A percentile compares a stretch with the other conserved stretches of the same genome.
Evolutionary conservation across 2,329 filamentous ascomycete genomes (phyloP).

Genomic region (Beauveria medogensis): DNA sequence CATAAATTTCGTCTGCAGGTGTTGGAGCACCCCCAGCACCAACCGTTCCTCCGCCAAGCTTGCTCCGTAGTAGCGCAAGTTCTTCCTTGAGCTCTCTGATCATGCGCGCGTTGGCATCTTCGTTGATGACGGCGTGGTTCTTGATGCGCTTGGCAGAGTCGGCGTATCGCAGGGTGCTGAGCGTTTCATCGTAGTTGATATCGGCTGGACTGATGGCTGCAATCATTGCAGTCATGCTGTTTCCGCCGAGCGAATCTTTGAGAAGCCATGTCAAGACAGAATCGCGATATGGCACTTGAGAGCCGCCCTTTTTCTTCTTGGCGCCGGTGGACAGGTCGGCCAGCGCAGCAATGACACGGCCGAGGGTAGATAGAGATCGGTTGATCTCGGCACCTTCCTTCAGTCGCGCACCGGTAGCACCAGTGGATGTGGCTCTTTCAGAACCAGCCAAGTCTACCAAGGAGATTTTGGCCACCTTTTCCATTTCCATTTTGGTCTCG

Average conservation of each 20-base stretch:
- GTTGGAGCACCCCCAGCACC: conserved; percentile 40
- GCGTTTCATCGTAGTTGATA: conserved; percentile 97
- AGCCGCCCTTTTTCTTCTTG: conserved; percentile 64
- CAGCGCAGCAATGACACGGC: conserved; percentile 92
- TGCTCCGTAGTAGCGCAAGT: conserved; percentile 73
- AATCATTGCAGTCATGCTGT: conserved; percentile 99
- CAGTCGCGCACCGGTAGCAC: conserved; percentile 85
- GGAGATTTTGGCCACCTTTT: conserved; percentile 97
- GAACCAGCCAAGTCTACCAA: conserved; percentile 96
- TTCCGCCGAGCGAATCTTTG: conserved; percentile 94
- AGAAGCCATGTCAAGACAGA: conserved; percentile 93
- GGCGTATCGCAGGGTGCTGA: conserved; percentile 91
- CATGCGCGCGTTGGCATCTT: conserved; percentile 98
- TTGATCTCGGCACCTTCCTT: conserved; percentile 99
- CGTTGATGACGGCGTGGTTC: conserved; percentile 98
- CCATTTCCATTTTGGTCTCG: conserved; percentile 93
- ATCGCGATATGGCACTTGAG: conserved; percentile 90
- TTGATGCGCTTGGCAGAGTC: conserved; percentile 98
- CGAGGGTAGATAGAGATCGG: conserved; percentile 87
- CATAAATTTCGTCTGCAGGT: conserved; percentile 74
- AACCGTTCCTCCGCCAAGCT: conserved; percentile 56
- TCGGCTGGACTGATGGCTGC: conserved; percentile 96
- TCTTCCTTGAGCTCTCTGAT: conserved; percentile 97
- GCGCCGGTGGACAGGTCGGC: conserved; percentile 83
- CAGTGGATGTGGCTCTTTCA: conserved; percentile 93